These are phyloP conservation scores for Malbranchea cinnamomea DNA, from an alignment of 2,329 filamentous ascomycete genomes.

Conservation along the genomic window DNA sequence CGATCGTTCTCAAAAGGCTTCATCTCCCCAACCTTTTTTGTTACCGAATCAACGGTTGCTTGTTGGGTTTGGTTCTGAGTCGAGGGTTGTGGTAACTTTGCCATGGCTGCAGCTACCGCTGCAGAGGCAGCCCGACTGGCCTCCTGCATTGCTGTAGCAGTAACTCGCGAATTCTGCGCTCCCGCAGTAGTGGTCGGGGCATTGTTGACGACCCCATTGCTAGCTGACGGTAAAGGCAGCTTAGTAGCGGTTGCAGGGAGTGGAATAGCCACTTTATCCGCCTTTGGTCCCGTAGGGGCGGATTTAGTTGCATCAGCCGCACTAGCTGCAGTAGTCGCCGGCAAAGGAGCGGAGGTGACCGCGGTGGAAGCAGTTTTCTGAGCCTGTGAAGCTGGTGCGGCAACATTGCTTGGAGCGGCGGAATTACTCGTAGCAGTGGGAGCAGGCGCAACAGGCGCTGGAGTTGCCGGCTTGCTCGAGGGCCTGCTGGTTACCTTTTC, in stretches of 20 bases:
- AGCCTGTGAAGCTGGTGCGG: slow-evolving; percentile 8
- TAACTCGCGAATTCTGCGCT: slow-evolving; percentile 11
- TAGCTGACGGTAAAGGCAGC: slow-evolving; percentile 17
- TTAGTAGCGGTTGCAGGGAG: slow-evolving; percentile 23
- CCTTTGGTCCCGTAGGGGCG: slow-evolving; percentile 21
- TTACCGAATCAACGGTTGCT: slow-evolving; percentile 25
- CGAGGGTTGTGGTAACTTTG: slow-evolving; percentile 30
- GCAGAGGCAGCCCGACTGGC: slow-evolving; percentile 35
- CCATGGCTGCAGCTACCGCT: slow-evolving; percentile 37
- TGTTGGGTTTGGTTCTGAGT: slow-evolving; percentile 20
- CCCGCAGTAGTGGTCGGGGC: slow-evolving; percentile 17
- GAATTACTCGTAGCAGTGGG: slow-evolving; percentile 4
- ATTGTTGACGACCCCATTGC: slow-evolving; percentile 17
- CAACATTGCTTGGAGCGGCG: slow-evolving; percentile 17
- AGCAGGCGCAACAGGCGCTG: slow-evolving; percentile 17
- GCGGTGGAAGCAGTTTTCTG: slow-evolving; percentile 19
- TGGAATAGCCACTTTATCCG: slow-evolving; percentile 31
- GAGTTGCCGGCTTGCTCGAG: slow-evolving; percentile 19
- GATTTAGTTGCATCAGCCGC: slow-evolving; percentile 13
- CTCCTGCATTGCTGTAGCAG: slow-evolving; percentile 28
- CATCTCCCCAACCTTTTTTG: slow-evolving; percentile 33
- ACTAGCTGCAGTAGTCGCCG: slow-evolving; percentile 10
- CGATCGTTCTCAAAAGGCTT: slow-evolving; percentile 26
- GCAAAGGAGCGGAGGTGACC: slow-evolving; percentile 8
- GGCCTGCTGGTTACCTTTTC: slow-evolving; percentile 24